Evolutionary conservation across 805 yeast species (phyloP).

Genomic region (Ogataea naganishii): DNA sequence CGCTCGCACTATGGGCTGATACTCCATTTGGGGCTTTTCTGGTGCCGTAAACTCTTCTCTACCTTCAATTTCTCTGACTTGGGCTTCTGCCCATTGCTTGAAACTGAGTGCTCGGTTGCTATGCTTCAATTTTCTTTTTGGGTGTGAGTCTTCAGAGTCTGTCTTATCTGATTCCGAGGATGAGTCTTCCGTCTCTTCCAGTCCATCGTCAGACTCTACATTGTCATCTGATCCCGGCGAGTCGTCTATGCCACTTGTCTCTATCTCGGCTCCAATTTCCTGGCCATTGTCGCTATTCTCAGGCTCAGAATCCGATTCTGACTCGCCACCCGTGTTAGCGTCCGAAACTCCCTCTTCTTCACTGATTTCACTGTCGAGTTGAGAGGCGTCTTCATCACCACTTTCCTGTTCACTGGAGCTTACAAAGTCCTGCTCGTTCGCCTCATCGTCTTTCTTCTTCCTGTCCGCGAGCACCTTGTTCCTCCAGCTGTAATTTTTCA

Average conservation of each 20-base stretch:
- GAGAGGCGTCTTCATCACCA: slow-evolving; percentile 15
- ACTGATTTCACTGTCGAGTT: slow-evolving; percentile 7
- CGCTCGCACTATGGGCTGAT: slow-evolving; percentile 47
- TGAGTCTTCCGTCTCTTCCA: slow-evolving; percentile 16
- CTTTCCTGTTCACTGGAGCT: slow-evolving; percentile 23
- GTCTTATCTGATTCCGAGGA: slow-evolving; percentile 19
- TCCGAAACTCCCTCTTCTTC: slow-evolving; percentile 8
- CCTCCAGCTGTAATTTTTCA: slow-evolving; percentile 70
- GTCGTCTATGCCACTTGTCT: slow-evolving; percentile 22
- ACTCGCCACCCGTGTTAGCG: slow-evolving; percentile 17
- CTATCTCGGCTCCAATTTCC: slow-evolving; percentile 22
- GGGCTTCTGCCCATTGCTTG: slow-evolving; percentile 82
- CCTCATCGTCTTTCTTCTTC: slow-evolving; percentile 31
- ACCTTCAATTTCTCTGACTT: slow-evolving; percentile 57
- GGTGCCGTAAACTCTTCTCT: slow-evolving; percentile 40
- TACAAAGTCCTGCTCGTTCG: slow-evolving; percentile 56
- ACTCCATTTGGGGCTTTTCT: slow-evolving; percentile 41
- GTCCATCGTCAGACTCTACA: slow-evolving; percentile 22
- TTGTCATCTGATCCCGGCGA: slow-evolving; percentile 26
- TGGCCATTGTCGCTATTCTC: slow-evolving; percentile 23
- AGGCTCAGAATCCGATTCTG: slow-evolving; percentile 17
- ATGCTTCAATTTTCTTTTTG: slow-evolving; percentile 34
- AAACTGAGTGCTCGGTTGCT: slow-evolving; percentile 52
- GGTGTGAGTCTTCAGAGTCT: slow-evolving; percentile 24
- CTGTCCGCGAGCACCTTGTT: slow-evolving; percentile 41